Evolutionary conservation across 2,329 filamentous ascomycete species (phyloP).

Genomic region (Hypoxylon sp.): DNA sequence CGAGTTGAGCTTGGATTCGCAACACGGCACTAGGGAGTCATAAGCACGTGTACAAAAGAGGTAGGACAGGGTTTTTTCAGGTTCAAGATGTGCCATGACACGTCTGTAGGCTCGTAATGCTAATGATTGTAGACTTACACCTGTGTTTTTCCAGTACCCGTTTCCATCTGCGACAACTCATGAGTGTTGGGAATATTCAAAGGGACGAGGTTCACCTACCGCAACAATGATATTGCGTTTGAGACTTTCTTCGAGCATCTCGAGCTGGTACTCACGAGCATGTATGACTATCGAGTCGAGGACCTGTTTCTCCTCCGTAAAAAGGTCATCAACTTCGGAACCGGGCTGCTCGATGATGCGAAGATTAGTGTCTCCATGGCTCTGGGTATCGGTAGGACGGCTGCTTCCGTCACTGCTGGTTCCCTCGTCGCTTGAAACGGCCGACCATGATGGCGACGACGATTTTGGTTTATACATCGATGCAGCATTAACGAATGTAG

Average conservation of each 20-base stretch:
- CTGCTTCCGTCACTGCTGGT: not conserved
- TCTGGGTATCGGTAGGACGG: not conserved
- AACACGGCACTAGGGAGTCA: slow-evolving; percentile 65
- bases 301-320: slow-evolving; percentile 13
- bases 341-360: not conserved
- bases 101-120: not conserved
- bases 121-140: slow-evolving; percentile 61
- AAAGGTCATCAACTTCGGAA: not conserved
- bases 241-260: slow-evolving; percentile 78
- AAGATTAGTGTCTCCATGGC: slow-evolving; percentile 9
- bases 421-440: slow-evolving; percentile 11
- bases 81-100: slow-evolving; percentile 6
- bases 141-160: slow-evolving; percentile 80
- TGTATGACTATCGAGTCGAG: slow-evolving; percentile 48
- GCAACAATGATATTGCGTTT: slow-evolving; percentile 75
- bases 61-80: slow-evolving; percentile 4
- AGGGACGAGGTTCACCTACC: slow-evolving; percentile 53
- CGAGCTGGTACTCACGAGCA: slow-evolving; percentile 72
- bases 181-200: slow-evolving; percentile 1
- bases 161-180: slow-evolving; percentile 68
- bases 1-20: slow-evolving; percentile 71
- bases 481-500: too few species aligned
- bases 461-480: slow-evolving; percentile 2
- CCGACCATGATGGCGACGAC: slow-evolving; percentile 4
- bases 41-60: slow-evolving; percentile 32